Percentiles rank a stretch among this genome's conserved stretches.
Conservation (phyloP, 352 stramenopile genomes). For the Globisporangium solare region DNA sequence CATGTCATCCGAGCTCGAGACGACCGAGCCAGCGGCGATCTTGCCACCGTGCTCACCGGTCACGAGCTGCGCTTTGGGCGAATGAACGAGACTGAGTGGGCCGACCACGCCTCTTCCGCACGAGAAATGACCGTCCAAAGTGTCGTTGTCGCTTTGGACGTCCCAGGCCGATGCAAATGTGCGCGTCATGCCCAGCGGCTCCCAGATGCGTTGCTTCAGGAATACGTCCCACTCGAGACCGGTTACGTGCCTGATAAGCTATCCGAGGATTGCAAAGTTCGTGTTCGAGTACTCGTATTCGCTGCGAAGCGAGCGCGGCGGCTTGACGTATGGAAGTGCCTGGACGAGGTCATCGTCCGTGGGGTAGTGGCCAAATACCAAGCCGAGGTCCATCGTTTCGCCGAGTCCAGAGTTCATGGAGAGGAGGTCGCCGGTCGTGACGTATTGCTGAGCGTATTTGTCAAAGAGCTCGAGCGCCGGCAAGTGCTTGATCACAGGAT, state of each 20-base stretch:
- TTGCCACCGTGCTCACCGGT: constrained; percentile 17
- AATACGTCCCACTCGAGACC: constrained; percentile 47
- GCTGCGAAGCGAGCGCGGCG: constrained; percentile 35
- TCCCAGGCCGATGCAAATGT: constrained; percentile 39
- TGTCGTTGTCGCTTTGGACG: constrained; percentile 21
- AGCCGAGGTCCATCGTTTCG: constrained; percentile 18
- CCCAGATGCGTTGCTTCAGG: constrained; percentile 41
- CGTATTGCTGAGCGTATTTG: constrained; percentile 49
- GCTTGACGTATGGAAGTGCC: constrained; percentile 31
- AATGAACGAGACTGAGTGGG: constrained; percentile 36
- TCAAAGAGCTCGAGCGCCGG: constrained; percentile 47
- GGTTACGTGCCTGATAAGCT: constrained; percentile 49
- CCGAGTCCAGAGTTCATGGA: constrained; percentile 58
- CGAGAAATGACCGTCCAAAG: constrained; percentile 39
- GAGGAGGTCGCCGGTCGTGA: constrained; percentile 46
- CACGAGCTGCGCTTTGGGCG: constrained; percentile 28
- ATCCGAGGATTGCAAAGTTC: constrained; percentile 58
- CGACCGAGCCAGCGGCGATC: constrained; percentile 36
- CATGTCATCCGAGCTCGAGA: constrained; percentile 54
- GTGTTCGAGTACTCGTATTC: constrained; percentile 57
- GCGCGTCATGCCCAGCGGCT: constrained; percentile 50
- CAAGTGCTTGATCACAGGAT: constrained; percentile 52
- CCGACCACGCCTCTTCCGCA: constrained; percentile 40
- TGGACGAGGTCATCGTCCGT: constrained; percentile 35
- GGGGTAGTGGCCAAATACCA: constrained; percentile 29